Conservation (phyloP, 1,139 yeast species). For the Protomyces pachydermus region DNA sequence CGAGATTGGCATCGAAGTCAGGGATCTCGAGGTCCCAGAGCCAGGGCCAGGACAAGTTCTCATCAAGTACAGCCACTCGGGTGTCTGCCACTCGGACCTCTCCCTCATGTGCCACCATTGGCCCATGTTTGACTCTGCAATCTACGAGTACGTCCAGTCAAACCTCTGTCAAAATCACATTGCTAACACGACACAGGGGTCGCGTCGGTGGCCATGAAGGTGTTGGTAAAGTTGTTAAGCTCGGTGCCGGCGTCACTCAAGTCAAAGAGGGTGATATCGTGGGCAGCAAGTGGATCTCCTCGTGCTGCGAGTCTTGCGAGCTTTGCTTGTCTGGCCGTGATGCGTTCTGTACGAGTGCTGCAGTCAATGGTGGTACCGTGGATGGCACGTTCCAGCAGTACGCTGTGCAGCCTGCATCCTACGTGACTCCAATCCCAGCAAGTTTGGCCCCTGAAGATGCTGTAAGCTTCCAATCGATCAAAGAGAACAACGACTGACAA, state of each 20-base stretch:
- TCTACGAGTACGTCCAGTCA: background rate
- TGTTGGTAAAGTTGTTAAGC: conserved; percentile 17
- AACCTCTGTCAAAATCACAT: background rate
- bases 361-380: conserved; percentile 57
- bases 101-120: conserved; percentile 74
- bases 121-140: conserved; percentile 42
- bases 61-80: conserved; percentile 59
- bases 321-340: conserved; percentile 17
- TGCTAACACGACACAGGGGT: conserved; percentile 6
- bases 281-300: conserved; percentile 25
- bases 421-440: conserved; percentile 70
- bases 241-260: conserved; percentile 14
- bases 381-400: conserved; percentile 83
- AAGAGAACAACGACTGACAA: background rate
- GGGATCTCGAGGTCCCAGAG: conserved; percentile 57
- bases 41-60: conserved; percentile 58
- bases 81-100: conserved; percentile 65
- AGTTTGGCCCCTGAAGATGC: conserved; percentile 67
- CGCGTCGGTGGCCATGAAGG: conserved; percentile 28
- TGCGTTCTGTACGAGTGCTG: conserved; percentile 7
- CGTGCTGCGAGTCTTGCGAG: conserved; percentile 13
- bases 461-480: conserved; percentile 47
- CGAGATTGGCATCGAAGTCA: conserved; percentile 12
- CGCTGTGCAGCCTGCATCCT: conserved; percentile 79
- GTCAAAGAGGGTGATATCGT: conserved; percentile 22